phyloP scores from a whole-genome alignment of 139 green algal genomes.

The Chara braunii region DNA sequence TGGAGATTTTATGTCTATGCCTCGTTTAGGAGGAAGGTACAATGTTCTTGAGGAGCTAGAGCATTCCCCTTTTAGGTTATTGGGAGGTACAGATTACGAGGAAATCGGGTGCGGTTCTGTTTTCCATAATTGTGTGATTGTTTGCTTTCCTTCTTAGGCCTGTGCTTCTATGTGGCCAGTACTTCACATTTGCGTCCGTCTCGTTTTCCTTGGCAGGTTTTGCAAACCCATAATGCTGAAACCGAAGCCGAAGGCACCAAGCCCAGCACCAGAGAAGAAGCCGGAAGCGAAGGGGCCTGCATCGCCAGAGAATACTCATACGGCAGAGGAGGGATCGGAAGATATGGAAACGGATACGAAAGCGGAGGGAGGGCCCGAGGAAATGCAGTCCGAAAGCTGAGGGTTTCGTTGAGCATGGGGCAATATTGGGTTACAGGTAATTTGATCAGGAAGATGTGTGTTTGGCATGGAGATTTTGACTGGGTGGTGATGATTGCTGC shows the following conservation, averaged over 20 bases:
- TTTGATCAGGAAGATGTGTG: too few species aligned
- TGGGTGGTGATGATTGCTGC: too few species aligned
- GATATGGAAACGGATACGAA: too few species aligned
- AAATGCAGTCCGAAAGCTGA: too few species aligned
- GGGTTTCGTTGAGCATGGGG: too few species aligned
- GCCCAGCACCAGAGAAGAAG: conserved; percentile 11
- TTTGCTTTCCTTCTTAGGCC: not conserved
- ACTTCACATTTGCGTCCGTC: not conserved
- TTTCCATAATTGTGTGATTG: not conserved
- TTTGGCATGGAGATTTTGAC: too few species aligned
- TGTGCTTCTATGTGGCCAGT: conserved; percentile 35
- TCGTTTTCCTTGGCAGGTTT: conserved; percentile 28
- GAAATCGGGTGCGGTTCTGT: not conserved
- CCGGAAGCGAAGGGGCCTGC: not conserved
- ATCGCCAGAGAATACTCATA: too few species aligned
- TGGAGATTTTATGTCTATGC: too few species aligned
- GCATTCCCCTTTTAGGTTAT: not conserved
- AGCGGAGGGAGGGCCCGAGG: too few species aligned
- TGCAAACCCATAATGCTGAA: conserved; percentile 76
- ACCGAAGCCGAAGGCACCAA: conserved; percentile 50
- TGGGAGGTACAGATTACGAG: not conserved
- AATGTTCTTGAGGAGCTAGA: conserved; percentile 10
- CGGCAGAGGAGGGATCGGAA: too few species aligned
- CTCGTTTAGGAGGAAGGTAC: too few species aligned
- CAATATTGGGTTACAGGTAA: too few species aligned